phyloP scores from a whole-genome alignment of 2,329 filamentous ascomycete species.

The Remersonia thermophila region DNA sequence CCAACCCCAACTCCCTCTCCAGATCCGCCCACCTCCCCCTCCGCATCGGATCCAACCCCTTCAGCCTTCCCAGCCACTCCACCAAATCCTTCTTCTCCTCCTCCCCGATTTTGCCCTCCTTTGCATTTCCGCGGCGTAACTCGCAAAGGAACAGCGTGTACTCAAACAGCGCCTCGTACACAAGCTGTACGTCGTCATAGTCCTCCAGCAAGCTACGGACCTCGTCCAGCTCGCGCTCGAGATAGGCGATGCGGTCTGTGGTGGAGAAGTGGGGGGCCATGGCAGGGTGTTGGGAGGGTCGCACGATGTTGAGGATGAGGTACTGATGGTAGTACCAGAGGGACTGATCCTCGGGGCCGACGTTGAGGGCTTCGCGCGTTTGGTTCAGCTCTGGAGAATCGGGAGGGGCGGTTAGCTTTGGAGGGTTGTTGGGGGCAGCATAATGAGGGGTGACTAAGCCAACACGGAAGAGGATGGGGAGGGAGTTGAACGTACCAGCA shows the following conservation, averaged over 20 bases:
- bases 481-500: constrained; percentile 37
- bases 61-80: constrained; percentile 52
- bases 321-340: constrained; percentile 96
- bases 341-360: constrained; percentile 87
- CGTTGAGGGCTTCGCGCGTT: constrained; percentile 68
- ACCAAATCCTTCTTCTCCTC: constrained; percentile 34
- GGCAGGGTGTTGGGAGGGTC: constrained; percentile 34
- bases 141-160: constrained; percentile 50
- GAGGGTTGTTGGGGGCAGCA: not conserved
- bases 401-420: constrained; percentile 15
- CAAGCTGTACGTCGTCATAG: constrained; percentile 58
- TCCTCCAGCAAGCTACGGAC: constrained; percentile 54
- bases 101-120: constrained; percentile 25
- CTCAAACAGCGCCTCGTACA: constrained; percentile 75
- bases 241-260: constrained; percentile 51
- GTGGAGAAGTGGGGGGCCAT: constrained; percentile 53
- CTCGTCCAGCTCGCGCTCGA: constrained; percentile 59
- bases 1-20: constrained; percentile 28
- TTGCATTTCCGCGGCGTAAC: constrained; percentile 26
- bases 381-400: constrained; percentile 55
- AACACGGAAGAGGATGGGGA: not conserved
- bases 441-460: too few relatives aligned
- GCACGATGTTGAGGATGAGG: constrained; percentile 57
- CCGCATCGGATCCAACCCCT: constrained; percentile 60
- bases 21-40: constrained; percentile 65